These are phyloP conservation scores for Diaporthe citri DNA, from an alignment of 2,329 filamentous ascomycete species.

Conservation along the genomic window DNA sequence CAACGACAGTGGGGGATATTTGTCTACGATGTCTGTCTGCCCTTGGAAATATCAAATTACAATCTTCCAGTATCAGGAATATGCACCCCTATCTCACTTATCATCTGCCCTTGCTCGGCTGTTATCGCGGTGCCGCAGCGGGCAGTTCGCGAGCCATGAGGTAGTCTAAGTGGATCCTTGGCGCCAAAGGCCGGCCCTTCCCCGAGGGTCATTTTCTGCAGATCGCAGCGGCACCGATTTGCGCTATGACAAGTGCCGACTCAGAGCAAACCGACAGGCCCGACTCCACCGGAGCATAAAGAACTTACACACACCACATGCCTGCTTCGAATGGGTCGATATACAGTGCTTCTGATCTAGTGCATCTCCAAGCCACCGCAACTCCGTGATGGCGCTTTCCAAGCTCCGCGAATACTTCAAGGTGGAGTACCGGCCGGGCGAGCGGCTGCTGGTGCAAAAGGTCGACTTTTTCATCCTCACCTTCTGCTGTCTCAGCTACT, in stretches of 20 bases:
- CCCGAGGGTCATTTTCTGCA: neutral
- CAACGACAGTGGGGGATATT: neutral
- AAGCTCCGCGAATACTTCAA: constrained; percentile 51
- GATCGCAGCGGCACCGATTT: neutral
- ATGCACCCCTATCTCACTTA: constrained; percentile 10
- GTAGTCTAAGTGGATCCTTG: constrained; percentile 26
- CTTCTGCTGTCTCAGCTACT: constrained; percentile 72
- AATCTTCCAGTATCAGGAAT: neutral
- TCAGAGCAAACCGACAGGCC: neutral
- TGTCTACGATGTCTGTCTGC: neutral
- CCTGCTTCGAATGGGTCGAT: neutral
- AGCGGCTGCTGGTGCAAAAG: constrained; percentile 63
- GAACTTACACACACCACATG: neutral
- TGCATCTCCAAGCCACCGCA: neutral
- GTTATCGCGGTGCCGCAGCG: constrained; percentile 19
- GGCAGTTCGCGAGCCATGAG: constrained; percentile 13
- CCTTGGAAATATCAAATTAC: neutral
- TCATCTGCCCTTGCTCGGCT: neutral
- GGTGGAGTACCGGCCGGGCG: constrained; percentile 52
- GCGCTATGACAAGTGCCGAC: constrained; percentile 21
- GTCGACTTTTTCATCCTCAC: constrained; percentile 75
- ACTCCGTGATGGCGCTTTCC: constrained; percentile 7
- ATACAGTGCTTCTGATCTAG: neutral
- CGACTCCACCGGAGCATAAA: neutral
- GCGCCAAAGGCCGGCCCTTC: constrained; percentile 1